phyloP scores from a whole-genome alignment of 2,329 filamentous ascomycete genomes.

The Exophiala calicioides region DNA sequence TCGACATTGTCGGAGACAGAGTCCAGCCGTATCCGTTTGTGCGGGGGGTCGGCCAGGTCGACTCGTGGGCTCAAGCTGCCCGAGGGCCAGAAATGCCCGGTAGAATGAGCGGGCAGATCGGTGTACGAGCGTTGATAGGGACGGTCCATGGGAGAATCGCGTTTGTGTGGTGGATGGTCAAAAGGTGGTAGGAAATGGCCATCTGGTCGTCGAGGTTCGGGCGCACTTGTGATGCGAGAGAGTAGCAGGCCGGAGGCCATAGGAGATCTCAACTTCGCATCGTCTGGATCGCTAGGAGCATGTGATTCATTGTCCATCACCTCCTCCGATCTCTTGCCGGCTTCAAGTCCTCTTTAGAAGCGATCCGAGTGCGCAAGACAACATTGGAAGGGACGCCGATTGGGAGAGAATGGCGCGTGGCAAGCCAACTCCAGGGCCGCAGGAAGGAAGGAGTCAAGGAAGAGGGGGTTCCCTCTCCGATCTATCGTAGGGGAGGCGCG shows the following conservation, averaged over 20 bases:
- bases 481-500: slow-evolving; percentile 10
- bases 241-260: slow-evolving; percentile 17
- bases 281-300: slow-evolving; percentile 14
- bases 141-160: slow-evolving; percentile 18
- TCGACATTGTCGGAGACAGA: slow-evolving; percentile 13
- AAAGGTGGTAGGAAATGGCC: slow-evolving; percentile 6
- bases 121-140: slow-evolving; percentile 6
- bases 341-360: slow-evolving; percentile 19
- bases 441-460: slow-evolving; percentile 10
- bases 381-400: slow-evolving; percentile 18
- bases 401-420: slow-evolving; percentile 10
- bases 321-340: slow-evolving; percentile 15
- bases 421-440: slow-evolving; percentile 8
- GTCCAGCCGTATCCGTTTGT: slow-evolving; percentile 22
- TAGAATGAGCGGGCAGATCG: slow-evolving; percentile 11
- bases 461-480: background rate
- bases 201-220: slow-evolving; percentile 16
- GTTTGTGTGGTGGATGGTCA: slow-evolving; percentile 18
- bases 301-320: slow-evolving; percentile 19
- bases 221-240: slow-evolving; percentile 26
- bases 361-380: slow-evolving; percentile 16
- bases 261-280: slow-evolving; percentile 14
- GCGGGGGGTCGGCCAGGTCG: slow-evolving; percentile 14
- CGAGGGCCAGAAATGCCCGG: slow-evolving; percentile 11
- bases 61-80: slow-evolving; percentile 8